phyloP scores from a whole-genome alignment of 106 monocot species.

The Chionographis japonica region DNA sequence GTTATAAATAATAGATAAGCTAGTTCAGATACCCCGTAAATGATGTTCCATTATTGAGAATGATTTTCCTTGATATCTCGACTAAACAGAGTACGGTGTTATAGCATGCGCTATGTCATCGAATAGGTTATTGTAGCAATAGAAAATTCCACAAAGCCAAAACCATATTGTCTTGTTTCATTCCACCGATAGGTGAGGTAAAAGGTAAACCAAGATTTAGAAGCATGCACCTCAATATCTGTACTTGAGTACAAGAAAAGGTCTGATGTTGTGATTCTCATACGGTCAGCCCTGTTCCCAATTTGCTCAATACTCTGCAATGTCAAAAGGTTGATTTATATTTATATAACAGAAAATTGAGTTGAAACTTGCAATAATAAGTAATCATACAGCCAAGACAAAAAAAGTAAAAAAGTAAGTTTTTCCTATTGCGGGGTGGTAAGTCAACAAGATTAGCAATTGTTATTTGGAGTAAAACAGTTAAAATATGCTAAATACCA shows the following conservation, averaged over 20 bases:
- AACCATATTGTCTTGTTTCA: too few species aligned
- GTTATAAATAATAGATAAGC: too few species aligned
- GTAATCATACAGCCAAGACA: not conserved
- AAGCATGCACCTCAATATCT: conserved; percentile 67
- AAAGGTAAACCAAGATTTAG: conserved; percentile 4
- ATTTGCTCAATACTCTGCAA: conserved; percentile 96
- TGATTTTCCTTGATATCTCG: too few species aligned
- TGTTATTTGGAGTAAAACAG: too few species aligned
- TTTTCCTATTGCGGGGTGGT: not conserved
- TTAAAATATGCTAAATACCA: too few species aligned
- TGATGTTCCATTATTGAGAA: too few species aligned
- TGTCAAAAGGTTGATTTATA: not conserved
- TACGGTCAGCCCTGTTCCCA: conserved; percentile 86
- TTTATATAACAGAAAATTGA: not conserved
- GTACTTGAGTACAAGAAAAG: conserved; percentile 93
- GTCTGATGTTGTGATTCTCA: conserved; percentile 59
- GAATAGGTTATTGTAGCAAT: too few species aligned
- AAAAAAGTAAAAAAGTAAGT: not conserved
- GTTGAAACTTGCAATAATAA: not conserved
- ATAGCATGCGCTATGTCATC: too few species aligned
- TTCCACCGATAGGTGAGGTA: not conserved
- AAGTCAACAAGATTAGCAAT: not conserved
- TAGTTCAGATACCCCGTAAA: too few species aligned
- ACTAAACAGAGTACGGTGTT: too few species aligned
- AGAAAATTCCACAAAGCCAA: too few species aligned